Evolutionary conservation across 1,139 yeast genomes (phyloP), one percentile per base, ranked within the genome.

Genomic region (Suhomyces panamericanus): DNA sequence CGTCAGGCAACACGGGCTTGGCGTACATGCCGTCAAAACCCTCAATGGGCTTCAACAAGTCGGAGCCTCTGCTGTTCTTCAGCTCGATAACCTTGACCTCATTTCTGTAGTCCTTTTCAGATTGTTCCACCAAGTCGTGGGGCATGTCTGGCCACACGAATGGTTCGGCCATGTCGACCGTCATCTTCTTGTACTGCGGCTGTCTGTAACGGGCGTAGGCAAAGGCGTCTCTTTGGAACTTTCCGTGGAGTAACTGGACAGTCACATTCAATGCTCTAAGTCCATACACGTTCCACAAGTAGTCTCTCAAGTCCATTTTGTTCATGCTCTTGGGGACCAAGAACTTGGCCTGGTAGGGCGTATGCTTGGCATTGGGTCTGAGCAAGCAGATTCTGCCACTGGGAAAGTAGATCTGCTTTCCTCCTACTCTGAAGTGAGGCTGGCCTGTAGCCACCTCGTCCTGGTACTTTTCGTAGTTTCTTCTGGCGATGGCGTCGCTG

Each of bases 331-430:
- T 82, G 20, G 98, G 97, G 28, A 91, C 97, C 54, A 87, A 80
- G 63, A 91, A 91, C 66, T 89, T 90, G 41, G 97, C 97, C 66
- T 90, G 97, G 67, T 85, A 89, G 42, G 98, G 98, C 0, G 96
- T 87, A 66, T 88, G 96, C 62, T 88, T 88, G 17, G 98, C 96
- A 59, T 87, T 87, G 38, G 96, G 96, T 61, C 96, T 78, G 52
- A 91, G 70, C 35, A 91, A 73, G 43, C 87, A 80, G 34, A 91
- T 73, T 52, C 95, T 75, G 2, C 95, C 96, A 53, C 83, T 82
- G 31, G 98, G 97, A 65, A 91, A 85, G 63, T 80, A 89, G 13
- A 86, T 71, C 52, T 84, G 72, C 54, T 77, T 80, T 6, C 78
- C 83, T 57, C 98, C 98, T 6, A 86, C 80, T 43, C 72, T 74